These are phyloP conservation scores for Gossypium turneri DNA, from an alignment of 345 rosid species.

Conservation along the genomic window DNA sequence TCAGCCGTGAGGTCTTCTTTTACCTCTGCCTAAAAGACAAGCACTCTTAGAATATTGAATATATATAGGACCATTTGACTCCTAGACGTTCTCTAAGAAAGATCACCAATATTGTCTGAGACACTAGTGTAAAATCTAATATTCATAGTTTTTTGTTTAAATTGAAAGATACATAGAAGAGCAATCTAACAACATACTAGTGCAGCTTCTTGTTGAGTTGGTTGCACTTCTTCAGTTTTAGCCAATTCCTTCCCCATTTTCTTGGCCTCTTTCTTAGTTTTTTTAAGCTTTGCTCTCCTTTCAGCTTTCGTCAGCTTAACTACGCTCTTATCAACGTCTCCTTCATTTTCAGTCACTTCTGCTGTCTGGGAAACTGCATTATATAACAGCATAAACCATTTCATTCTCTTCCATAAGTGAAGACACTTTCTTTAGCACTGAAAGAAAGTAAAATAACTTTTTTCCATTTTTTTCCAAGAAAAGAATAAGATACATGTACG, in stretches of 20 bases:
- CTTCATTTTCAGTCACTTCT: constrained; percentile 22
- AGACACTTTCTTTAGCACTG: neutral
- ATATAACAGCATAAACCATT: constrained; percentile 13
- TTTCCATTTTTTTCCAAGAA: neutral
- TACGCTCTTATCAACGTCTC: constrained; percentile 26
- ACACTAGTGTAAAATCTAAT: neutral
- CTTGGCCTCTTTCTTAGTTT: constrained; percentile 69
- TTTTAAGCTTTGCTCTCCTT: constrained; percentile 77
- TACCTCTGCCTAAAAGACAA: constrained; percentile 71
- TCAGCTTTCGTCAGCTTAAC: constrained; percentile 63
- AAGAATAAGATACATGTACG: constrained; percentile 40
- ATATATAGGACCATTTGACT: neutral
- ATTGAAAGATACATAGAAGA: neutral
- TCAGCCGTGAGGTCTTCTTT: constrained; percentile 80
- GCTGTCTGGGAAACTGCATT: constrained; percentile 36
- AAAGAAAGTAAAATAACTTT: neutral
- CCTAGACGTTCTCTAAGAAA: neutral
- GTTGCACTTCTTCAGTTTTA: constrained; percentile 37
- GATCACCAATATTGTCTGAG: neutral
- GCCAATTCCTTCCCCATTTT: constrained; percentile 50
- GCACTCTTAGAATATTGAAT: constrained; percentile 3
- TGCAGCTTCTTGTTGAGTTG: constrained; percentile 65
- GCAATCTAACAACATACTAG: constrained; percentile 41
- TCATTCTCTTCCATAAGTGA: neutral
- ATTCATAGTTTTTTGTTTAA: neutral